phyloP scores from a whole-genome alignment of 2,329 filamentous ascomycete species.

The Madurella fahalii region DNA sequence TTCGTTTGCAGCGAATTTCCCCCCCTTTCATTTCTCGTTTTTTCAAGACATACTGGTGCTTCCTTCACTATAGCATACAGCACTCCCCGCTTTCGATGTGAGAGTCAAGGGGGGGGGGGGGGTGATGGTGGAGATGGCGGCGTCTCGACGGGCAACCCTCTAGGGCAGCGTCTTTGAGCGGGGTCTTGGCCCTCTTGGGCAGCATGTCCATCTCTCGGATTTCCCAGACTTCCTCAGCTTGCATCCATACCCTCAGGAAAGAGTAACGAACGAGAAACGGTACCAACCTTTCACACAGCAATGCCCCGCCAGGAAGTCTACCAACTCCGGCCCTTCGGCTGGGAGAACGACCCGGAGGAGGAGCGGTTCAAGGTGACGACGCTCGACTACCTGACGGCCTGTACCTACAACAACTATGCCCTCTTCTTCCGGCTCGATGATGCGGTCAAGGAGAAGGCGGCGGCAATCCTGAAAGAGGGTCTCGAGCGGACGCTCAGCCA shows the following conservation, averaged over 20 bases:
- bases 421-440: slow-evolving; percentile 34
- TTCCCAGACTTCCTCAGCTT: slow-evolving; percentile 1
- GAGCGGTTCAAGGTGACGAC: slow-evolving; percentile 36
- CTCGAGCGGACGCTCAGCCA: slow-evolving; percentile 37
- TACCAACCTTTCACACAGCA: background rate
- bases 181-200: too few species aligned
- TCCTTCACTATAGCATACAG: background rate
- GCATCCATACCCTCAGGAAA: background rate
- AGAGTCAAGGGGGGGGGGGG: background rate
- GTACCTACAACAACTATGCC: slow-evolving; percentile 37
- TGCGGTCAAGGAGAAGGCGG: slow-evolving; percentile 25
- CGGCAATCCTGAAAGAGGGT: slow-evolving; percentile 30
- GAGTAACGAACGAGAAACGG: too few species aligned
- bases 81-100: background rate
- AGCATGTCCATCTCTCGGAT: background rate
- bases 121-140: too few species aligned
- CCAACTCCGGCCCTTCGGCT: slow-evolving; percentile 31
- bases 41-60: too few species aligned
- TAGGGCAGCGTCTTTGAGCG: too few species aligned
- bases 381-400: slow-evolving; percentile 33
- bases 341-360: slow-evolving; percentile 35
- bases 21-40: too few species aligned
- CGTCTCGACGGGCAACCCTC: too few species aligned
- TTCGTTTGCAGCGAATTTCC: too few species aligned
- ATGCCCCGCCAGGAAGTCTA: background rate